A percentile compares a stretch with the other conserved stretches of the same genome.
Evolutionary conservation across 768 basidiomycete species (phyloP).

Genomic region (Cantharellus cinnabarinus): DNA sequence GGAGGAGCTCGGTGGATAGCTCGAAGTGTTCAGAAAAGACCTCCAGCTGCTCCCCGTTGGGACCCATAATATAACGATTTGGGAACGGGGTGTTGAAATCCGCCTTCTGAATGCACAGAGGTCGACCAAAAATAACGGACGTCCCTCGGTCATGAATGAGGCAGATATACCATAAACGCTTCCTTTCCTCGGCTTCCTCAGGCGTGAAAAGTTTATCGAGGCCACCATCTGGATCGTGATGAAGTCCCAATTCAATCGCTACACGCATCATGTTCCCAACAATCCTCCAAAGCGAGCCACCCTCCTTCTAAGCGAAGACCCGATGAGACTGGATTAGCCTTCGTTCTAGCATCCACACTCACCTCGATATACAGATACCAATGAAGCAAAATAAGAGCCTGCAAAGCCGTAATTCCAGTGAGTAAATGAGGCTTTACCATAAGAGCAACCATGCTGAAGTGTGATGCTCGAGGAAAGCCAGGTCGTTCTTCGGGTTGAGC

Average conservation of each 20-base stretch:
- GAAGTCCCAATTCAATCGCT: constrained; percentile 64
- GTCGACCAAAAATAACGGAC: constrained; percentile 68
- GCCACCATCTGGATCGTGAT: constrained; percentile 63
- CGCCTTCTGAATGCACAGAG: constrained; percentile 61
- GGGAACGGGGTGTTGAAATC: constrained; percentile 52
- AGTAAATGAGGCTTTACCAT: constrained; percentile 63
- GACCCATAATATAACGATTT: background rate
- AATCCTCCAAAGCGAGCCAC: constrained; percentile 74
- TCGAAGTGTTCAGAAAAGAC: constrained; percentile 65
- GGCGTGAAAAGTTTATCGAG: constrained; percentile 36
- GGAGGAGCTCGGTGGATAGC: constrained; percentile 50
- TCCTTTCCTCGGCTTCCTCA: constrained; percentile 58
- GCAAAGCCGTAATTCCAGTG: constrained; percentile 63
- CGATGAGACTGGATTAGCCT: background rate
- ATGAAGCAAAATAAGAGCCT: constrained; percentile 65
- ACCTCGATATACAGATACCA: constrained; percentile 87
- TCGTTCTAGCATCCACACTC: constrained; percentile 9
- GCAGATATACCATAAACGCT: constrained; percentile 69
- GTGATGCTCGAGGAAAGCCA: constrained; percentile 59
- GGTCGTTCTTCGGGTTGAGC: constrained; percentile 19
- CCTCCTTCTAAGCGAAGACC: constrained; percentile 42
- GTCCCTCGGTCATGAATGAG: constrained; percentile 77
- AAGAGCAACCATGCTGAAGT: constrained; percentile 65
- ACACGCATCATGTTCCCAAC: constrained; percentile 70
- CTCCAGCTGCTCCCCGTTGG: background rate